Conservation (phyloP, 345 rosid species). For the Lepidium aucheri region DNA sequence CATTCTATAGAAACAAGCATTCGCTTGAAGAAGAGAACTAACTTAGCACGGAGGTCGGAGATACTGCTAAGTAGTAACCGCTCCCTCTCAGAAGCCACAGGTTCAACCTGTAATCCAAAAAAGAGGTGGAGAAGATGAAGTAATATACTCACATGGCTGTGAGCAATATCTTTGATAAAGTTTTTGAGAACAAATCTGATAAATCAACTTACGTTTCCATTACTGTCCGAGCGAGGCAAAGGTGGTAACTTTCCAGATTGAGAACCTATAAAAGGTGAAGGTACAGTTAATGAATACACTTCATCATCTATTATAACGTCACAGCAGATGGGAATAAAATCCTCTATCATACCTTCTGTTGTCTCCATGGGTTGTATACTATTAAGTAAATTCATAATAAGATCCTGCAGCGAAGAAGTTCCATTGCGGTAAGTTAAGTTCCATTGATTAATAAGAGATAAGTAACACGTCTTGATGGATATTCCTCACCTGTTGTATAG, state of each 20-base stretch:
- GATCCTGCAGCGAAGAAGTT: conserved; percentile 50
- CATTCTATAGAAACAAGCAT: background rate
- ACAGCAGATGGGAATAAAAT: background rate
- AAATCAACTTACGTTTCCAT: conserved; percentile 54
- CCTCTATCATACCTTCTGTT: conserved; percentile 53
- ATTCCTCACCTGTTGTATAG: conserved; percentile 69
- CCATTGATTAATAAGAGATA: background rate
- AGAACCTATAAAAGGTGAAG: conserved; percentile 35
- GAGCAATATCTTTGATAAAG: background rate
- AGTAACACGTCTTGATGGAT: background rate
- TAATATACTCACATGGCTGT: background rate
- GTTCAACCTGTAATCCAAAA: conserved; percentile 44
- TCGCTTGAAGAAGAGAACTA: conserved; percentile 15
- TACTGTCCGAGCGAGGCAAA: conserved; percentile 61
- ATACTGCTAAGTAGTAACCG: conserved; percentile 50
- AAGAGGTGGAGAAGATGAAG: background rate
- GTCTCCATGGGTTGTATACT: conserved; percentile 60
- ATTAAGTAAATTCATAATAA: conserved; percentile 54
- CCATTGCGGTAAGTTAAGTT: background rate
- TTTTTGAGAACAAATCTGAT: background rate
- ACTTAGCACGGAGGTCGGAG: conserved; percentile 75
- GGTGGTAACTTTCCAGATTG: conserved; percentile 89
- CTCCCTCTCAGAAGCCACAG: conserved; percentile 62
- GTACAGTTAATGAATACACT: background rate
- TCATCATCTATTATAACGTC: background rate